phyloP scores from a whole-genome alignment of 768 basidiomycete genomes.

The Gyrodon lividus region DNA sequence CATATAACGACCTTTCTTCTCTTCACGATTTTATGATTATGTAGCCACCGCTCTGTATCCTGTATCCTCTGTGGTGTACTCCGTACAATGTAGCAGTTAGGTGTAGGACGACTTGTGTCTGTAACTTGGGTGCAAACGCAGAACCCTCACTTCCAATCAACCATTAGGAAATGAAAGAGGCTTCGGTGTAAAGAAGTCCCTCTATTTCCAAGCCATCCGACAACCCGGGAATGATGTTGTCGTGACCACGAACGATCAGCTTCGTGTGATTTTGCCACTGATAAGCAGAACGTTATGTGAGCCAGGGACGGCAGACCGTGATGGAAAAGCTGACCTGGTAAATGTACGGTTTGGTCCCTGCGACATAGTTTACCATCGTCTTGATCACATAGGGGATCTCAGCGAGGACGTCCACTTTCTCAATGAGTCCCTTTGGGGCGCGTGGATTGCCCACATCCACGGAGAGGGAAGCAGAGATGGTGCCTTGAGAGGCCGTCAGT shows the following conservation, averaged over 20 bases:
- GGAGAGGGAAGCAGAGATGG: conserved; percentile 53
- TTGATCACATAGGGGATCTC: conserved; percentile 93
- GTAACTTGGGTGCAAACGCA: neutral
- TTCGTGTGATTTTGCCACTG: conserved; percentile 62
- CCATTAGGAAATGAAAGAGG: conserved; percentile 76
- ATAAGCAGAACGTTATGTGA: neutral
- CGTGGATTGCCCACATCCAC: conserved; percentile 58
- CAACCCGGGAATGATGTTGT: conserved; percentile 40
- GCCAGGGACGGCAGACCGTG: neutral
- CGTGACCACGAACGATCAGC: conserved; percentile 45
- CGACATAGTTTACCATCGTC: conserved; percentile 89
- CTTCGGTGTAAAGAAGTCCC: conserved; percentile 83
- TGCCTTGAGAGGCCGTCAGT: conserved; percentile 48
- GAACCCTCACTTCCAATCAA: neutral
- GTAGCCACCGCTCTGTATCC: conserved; percentile 1
- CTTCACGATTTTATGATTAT: neutral
- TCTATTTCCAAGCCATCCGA: conserved; percentile 47
- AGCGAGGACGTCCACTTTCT: conserved; percentile 92
- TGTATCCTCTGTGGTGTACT: neutral
- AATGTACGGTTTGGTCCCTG: conserved; percentile 91
- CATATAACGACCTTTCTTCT: neutral
- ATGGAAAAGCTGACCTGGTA: conserved; percentile 67
- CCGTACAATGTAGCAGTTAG: conserved; percentile 8
- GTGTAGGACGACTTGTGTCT: conserved; percentile 9
- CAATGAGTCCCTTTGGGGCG: conserved; percentile 73